Percentiles rank a stretch among this genome's conserved stretches.
These are phyloP conservation scores for Fragaria nilgerrensis DNA, from an alignment of 306 rosid species.

Conservation along the genomic window DNA sequence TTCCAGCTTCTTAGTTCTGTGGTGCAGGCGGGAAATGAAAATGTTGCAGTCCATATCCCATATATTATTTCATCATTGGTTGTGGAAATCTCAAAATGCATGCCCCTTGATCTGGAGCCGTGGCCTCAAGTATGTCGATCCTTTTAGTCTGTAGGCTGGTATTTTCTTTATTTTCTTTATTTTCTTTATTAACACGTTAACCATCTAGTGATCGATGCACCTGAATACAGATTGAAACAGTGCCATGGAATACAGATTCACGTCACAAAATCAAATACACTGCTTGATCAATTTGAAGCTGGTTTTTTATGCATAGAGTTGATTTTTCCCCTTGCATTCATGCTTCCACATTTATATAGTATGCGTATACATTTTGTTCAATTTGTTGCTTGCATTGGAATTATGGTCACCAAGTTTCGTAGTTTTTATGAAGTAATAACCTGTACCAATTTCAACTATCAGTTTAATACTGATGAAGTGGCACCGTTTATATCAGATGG, in stretches of 20 bases:
- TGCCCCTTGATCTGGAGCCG: constrained; percentile 55
- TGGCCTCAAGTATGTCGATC: constrained; percentile 76
- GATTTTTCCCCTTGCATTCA: not conserved
- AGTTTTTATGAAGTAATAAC: not conserved
- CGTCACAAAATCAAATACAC: not conserved
- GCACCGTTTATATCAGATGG: constrained; percentile 47
- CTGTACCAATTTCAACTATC: not conserved
- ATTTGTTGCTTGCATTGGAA: not conserved
- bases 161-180: constrained; percentile 19
- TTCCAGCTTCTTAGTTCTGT: constrained; percentile 79
- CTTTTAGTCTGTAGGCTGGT: constrained; percentile 19
- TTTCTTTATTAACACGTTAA: not conserved
- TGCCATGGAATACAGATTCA: not conserved
- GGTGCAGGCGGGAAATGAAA: constrained; percentile 76
- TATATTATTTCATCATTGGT: constrained; percentile 54
- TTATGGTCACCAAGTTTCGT: not conserved
- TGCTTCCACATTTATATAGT: not conserved
- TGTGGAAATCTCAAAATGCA: constrained; percentile 57
- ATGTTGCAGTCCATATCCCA: constrained; percentile 72
- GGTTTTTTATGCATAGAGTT: too few species aligned
- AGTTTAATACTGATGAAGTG: constrained; percentile 14
- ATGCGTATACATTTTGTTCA: not conserved
- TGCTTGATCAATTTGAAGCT: not conserved
- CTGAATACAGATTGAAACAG: not conserved
- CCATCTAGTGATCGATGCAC: constrained; percentile 7